Evolutionary conservation across 2,329 filamentous ascomycete species (phyloP).

Genomic region (Botrytis pseudocinerea): DNA sequence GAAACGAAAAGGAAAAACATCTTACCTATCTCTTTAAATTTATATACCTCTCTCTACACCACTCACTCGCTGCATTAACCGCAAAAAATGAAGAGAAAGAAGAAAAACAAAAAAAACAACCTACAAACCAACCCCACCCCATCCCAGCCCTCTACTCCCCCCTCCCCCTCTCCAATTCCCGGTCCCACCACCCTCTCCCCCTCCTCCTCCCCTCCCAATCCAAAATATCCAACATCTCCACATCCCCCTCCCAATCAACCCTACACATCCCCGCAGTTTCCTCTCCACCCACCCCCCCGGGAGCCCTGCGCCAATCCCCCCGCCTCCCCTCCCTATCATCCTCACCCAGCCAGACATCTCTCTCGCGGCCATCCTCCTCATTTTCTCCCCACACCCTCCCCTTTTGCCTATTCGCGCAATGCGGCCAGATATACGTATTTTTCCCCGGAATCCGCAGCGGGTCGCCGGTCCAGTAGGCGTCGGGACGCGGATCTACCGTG

Average conservation of each 20-base stretch:
- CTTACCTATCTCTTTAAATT: too few relatives aligned
- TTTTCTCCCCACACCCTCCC: not conserved
- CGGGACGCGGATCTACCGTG: accelerated
- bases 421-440: not conserved
- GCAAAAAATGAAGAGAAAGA: too few relatives aligned
- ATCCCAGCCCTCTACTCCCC: not conserved
- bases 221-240: constrained; percentile 18
- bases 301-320: not conserved
- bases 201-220: not conserved
- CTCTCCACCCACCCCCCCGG: not conserved
- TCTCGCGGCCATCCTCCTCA: not conserved
- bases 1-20: too few relatives aligned
- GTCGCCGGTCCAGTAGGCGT: not conserved
- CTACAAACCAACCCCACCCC: not conserved
- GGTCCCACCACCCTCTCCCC: too few relatives aligned
- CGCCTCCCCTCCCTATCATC: constrained; percentile 5
- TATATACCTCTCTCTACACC: too few relatives aligned
- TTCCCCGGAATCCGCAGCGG: accelerated
- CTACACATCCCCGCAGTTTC: not conserved
- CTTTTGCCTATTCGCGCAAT: not conserved
- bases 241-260: constrained; percentile 13
- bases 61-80: too few relatives aligned
- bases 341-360: not conserved
- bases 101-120: not conserved
- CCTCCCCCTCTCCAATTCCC: too few relatives aligned